A percentile compares a stretch with the other conserved stretches of the same genome.
Conservation (phyloP, 352 stramenopile species). For the Thalassiosira exigua region DNA sequence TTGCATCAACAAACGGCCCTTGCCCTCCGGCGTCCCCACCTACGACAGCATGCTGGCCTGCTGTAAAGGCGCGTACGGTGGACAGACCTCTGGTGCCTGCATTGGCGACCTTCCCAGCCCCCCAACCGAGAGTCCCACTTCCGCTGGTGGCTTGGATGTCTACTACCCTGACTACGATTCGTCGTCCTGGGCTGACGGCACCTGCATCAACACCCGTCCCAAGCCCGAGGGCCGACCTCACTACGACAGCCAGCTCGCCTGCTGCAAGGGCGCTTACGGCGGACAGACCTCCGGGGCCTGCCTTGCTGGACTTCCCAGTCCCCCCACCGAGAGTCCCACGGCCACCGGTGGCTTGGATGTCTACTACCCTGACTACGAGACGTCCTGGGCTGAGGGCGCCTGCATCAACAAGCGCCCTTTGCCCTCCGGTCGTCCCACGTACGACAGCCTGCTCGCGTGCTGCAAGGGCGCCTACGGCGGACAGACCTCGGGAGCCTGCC, state of each 20-base stretch:
- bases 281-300: neutral
- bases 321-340: neutral
- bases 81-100: conserved; percentile 26
- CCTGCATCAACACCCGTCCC: neutral
- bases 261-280: conserved; percentile 11
- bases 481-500: conserved; percentile 23
- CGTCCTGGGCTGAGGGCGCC: neutral
- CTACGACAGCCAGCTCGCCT: conserved; percentile 5
- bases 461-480: conserved; percentile 23
- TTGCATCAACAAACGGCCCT: neutral
- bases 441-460: conserved; percentile 9
- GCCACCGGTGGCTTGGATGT: neutral
- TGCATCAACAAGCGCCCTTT: conserved; percentile 8
- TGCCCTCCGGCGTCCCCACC: neutral
- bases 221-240: conserved; percentile 5
- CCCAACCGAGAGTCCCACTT: too few species aligned
- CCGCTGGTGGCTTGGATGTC: neutral
- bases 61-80: conserved; percentile 23
- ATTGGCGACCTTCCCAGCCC: too few species aligned
- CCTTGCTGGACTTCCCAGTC: neutral
- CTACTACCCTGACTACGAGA: conserved; percentile 5
- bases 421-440: conserved; percentile 6
- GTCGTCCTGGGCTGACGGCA: neutral
- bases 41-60: conserved; percentile 4
- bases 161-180: neutral